A percentile compares a stretch with the other conserved stretches of the same genome.
Evolutionary conservation across 805 yeast species (phyloP).

Genomic region (Saccharomycopsis oosterbeekiorum): DNA sequence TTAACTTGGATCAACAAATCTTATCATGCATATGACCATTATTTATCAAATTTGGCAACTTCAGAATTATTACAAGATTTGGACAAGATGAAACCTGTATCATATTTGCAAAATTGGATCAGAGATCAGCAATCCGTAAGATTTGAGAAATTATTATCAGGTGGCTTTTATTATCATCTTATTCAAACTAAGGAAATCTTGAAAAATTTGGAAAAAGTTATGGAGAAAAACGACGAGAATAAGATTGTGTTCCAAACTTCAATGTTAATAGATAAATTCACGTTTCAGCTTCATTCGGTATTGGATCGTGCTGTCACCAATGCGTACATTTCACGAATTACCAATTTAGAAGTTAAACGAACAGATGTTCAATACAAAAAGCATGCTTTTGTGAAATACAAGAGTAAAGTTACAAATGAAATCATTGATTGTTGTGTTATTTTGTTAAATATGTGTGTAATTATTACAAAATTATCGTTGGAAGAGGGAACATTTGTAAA

Average conservation of each 20-base stretch:
- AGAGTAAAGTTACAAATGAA: slow-evolving; percentile 12
- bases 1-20: slow-evolving; percentile 16
- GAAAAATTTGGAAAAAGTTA: slow-evolving; percentile 6
- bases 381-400: slow-evolving; percentile 16
- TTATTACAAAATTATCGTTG: slow-evolving; percentile 11
- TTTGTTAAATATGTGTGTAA: slow-evolving; percentile 13
- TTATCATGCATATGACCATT: slow-evolving; percentile 12
- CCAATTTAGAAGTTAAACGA: slow-evolving; percentile 13
- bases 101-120: slow-evolving; percentile 13
- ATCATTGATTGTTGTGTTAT: slow-evolving; percentile 15
- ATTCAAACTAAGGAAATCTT: slow-evolving; percentile 17
- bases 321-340: slow-evolving; percentile 12
- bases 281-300: slow-evolving; percentile 10
- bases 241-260: slow-evolving; percentile 13
- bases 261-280: slow-evolving; percentile 11
- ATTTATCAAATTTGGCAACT: slow-evolving; percentile 12
- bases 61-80: slow-evolving; percentile 13
- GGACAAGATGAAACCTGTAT: slow-evolving; percentile 9
- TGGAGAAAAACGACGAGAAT: slow-evolving; percentile 14
- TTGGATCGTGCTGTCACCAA: slow-evolving; percentile 13
- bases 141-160: slow-evolving; percentile 12
- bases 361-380: slow-evolving; percentile 13
- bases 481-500: slow-evolving; percentile 4
- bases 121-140: slow-evolving; percentile 11
- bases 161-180: slow-evolving; percentile 15